Evolutionary conservation across 2,329 filamentous ascomycete genomes (phyloP), one percentile per base, ranked within the genome.

Genomic region (Penicillium aurantiogriseum): DNA sequence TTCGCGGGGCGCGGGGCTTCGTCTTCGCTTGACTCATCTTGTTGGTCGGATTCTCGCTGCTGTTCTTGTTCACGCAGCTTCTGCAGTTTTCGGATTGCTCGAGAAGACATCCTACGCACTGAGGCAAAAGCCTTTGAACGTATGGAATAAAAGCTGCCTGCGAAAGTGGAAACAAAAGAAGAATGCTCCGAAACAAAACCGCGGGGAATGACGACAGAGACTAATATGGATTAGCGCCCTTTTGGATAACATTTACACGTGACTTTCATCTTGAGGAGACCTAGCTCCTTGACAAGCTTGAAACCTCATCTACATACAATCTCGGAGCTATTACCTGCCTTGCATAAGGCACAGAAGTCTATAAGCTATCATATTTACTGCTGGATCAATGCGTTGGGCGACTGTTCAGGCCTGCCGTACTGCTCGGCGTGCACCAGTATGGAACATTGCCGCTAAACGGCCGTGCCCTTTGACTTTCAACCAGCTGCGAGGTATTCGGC

Each of bases 11-110:
- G 71, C n/a, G 62, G 61, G n/a, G 72, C 65, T 45, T 76, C 75
- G 27, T 78, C 72, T 31, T 78, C 76, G 54, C 74, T 76, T 45
- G 72, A 74, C 46, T 74, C 73, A 61, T 77, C 65, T 47, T 77
- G 71, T 47, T 75, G 70, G 44, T 70, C 68, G 58, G 67, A 65
- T 39, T 76, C 71, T 60, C 80, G 74, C 61, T 80, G 78, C 62
- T 81, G 77, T 67, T 81, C 80, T 69, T 83, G 80, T 68, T 86
- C 85, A 57, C 81, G 81, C 76, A 86, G 83, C 62, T 81, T 81
- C 69, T 87, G 85, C 54, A 85, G 79, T 69, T 85, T 85, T 27
- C 86, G 81, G 53, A 89, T 74, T n/a, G 86, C 85, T 63, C 86
- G 81, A 19, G 85, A 85, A 43, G 86, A 88, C 86, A 89, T 88